Conservation (phyloP, 1,139 yeast genomes). For the Scheffersomyces lignicola region DNA sequence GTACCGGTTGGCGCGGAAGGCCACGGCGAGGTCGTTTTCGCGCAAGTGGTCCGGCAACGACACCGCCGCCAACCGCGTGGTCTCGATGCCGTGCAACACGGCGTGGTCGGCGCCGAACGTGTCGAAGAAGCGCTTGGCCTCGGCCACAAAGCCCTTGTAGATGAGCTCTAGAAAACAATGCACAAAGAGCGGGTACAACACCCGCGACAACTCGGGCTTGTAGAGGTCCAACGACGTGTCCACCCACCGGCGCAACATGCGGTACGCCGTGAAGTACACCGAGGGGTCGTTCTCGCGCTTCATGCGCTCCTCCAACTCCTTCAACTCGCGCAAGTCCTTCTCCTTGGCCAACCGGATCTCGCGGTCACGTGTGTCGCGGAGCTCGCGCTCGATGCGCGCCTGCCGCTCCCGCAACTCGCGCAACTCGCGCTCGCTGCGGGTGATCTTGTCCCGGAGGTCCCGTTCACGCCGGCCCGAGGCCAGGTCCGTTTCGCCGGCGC, state of each 20-base stretch:
- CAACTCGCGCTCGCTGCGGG: slow-evolving; percentile 36
- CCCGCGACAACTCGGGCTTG: slow-evolving; percentile 80
- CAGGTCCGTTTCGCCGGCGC: slow-evolving; percentile 34
- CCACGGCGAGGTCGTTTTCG: slow-evolving; percentile 79
- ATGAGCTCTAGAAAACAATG: slow-evolving; percentile 84
- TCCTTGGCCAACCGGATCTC: slow-evolving; percentile 42
- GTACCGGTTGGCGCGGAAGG: slow-evolving; percentile 73
- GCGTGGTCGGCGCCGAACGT: slow-evolving; percentile 73
- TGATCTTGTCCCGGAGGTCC: slow-evolving; percentile 27
- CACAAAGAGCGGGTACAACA: slow-evolving; percentile 86
- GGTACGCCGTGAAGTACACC: slow-evolving; percentile 73
- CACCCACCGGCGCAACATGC: slow-evolving; percentile 82
- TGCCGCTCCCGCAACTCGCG: slow-evolving; percentile 43
- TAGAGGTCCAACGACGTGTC: slow-evolving; percentile 90
- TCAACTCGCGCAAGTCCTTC: slow-evolving; percentile 41
- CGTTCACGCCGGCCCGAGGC: slow-evolving; percentile 20
- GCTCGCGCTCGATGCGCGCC: slow-evolving; percentile 36
- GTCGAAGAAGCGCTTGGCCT: slow-evolving; percentile 76
- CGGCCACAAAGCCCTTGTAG: slow-evolving; percentile 54
- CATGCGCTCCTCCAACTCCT: slow-evolving; percentile 39
- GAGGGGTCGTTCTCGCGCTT: slow-evolving; percentile 60
- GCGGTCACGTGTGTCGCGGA: slow-evolving; percentile 42
- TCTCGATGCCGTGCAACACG: slow-evolving; percentile 76
- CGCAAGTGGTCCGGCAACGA: slow-evolving; percentile 77
- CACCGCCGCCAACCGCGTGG: slow-evolving; percentile 68